phyloP scores from a whole-genome alignment of 176 grass and related monocot genomes.

The Elaeis guineensis region DNA sequence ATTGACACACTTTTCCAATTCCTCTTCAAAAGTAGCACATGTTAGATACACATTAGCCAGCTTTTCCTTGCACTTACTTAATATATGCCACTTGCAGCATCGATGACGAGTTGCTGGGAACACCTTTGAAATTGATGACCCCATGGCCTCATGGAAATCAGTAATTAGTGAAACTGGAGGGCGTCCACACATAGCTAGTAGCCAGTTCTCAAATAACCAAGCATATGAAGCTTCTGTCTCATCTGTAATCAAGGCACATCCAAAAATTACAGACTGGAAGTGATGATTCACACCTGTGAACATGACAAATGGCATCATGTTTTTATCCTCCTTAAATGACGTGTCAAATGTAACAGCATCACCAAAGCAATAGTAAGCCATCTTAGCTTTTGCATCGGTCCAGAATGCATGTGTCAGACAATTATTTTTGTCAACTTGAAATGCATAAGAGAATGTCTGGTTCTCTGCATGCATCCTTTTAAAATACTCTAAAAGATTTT shows the following conservation, averaged over 20 bases:
- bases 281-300: constrained; percentile 56
- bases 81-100: constrained; percentile 33
- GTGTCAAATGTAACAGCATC: constrained; percentile 59
- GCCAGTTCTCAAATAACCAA: constrained; percentile 61
- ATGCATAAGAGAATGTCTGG: constrained; percentile 53
- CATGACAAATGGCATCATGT: constrained; percentile 54
- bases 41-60: constrained; percentile 35
- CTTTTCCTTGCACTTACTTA: constrained; percentile 37
- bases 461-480: constrained; percentile 57
- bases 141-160: constrained; percentile 28
- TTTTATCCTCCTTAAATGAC: constrained; percentile 35
- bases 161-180: constrained; percentile 40
- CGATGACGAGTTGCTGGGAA: constrained; percentile 45
- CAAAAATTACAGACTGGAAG: constrained; percentile 41
- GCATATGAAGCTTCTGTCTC: constrained; percentile 35
- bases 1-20: constrained; percentile 36
- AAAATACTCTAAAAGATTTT: constrained; percentile 57
- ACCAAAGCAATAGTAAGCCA: constrained; percentile 53
- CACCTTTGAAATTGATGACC: constrained; percentile 37
- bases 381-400: constrained; percentile 49
- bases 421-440: constrained; percentile 56
- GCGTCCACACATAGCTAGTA: constrained; percentile 35
- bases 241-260: constrained; percentile 47
- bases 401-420: constrained; percentile 56
- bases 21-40: constrained; percentile 29